phyloP scores from a whole-genome alignment of 495 filamentous ascomycete species.

The Thozetella sp. region DNA sequence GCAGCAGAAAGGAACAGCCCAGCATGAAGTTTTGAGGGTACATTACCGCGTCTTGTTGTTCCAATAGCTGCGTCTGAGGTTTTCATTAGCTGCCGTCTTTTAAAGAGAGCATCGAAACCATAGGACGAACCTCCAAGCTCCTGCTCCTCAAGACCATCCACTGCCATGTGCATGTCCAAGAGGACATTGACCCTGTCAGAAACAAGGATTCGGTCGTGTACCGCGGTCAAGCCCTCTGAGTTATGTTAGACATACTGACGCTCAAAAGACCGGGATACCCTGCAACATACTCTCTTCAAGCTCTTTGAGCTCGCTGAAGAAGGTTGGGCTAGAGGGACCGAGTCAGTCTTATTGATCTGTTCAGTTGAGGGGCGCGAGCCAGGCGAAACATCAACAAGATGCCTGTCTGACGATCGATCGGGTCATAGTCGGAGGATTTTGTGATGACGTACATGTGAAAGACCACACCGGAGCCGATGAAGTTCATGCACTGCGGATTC shows the following conservation, averaged over 20 bases:
- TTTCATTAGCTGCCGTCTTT: slow-evolving; percentile 6
- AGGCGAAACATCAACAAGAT: slow-evolving; percentile 5
- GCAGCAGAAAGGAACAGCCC: background rate
- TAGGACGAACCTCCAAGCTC: slow-evolving; percentile 63
- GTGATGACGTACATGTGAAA: slow-evolving; percentile 60
- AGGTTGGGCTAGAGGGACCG: slow-evolving; percentile 26
- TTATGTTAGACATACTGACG: slow-evolving; percentile 5
- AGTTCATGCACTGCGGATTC: slow-evolving; percentile 74
- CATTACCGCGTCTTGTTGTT: slow-evolving; percentile 49
- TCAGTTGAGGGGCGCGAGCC: slow-evolving; percentile 7
- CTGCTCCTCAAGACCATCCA: slow-evolving; percentile 81
- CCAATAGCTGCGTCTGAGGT: slow-evolving; percentile 35
- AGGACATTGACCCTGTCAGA: slow-evolving; percentile 81
- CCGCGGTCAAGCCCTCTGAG: slow-evolving; percentile 63
- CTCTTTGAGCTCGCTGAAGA: slow-evolving; percentile 77
- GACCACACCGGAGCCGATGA: slow-evolving; percentile 85
- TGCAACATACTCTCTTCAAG: slow-evolving; percentile 47
- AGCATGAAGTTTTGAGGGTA: slow-evolving; percentile 7
- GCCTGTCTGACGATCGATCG: slow-evolving; percentile 5
- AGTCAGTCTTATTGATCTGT: slow-evolving; percentile 5
- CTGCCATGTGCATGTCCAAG: slow-evolving; percentile 79
- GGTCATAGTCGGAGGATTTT: slow-evolving; percentile 6
- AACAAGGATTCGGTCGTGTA: slow-evolving; percentile 71
- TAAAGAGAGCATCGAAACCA: slow-evolving; percentile 7
- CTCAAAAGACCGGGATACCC: slow-evolving; percentile 3